Evolutionary conservation across 2,329 filamentous ascomycete genomes (phyloP), one percentile per base, ranked within the genome.

Genomic region (Ceratocystis destructans): DNA sequence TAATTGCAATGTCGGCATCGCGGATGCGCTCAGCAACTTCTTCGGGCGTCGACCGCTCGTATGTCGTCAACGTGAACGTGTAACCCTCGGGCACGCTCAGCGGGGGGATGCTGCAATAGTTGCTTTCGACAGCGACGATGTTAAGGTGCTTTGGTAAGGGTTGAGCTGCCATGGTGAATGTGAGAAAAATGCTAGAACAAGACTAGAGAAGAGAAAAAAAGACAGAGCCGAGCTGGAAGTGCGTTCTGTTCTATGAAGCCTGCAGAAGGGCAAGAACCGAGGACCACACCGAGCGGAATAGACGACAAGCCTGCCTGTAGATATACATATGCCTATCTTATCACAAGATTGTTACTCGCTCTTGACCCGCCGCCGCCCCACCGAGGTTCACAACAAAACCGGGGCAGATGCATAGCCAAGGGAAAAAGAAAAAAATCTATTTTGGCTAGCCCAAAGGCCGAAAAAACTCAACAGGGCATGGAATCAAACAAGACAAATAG

Each of bases 1-100:
- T 70, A 46, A 73, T 70, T 15, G 72, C 64, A 44, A 73, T 69
- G 62, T 72, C 70, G 7, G 72, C 72, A 48, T 72, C 68, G 33
- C 64, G 69, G 53, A 72, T 68, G 44, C 70, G 69, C 48, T 64
- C 59, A 10, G 37, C 41, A 4, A 57, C 50, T 37, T 67, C 37
- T 41, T 37, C 22, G 2, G 65, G n/a, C 17, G 61, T 61, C 6
- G 61, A 64, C 5, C 59, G 61, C 22, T 64, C 63, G 61, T 67
- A 45, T 25, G 65, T 67, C 33, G 61, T 67, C 1, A 67, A 53
- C 5, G 61, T 59, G 25, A 61, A 67, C 17, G 65, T 67, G 41
- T 67, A 48, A 64, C 53, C 62, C 28, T 53, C 62, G 64, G 55
- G 63, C 53, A 69, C 66, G 62, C 48, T 66, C 15, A 68, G 62